phyloP scores from a whole-genome alignment of 2,329 filamentous ascomycete genomes.

The Colletotrichum theobromicola region DNA sequence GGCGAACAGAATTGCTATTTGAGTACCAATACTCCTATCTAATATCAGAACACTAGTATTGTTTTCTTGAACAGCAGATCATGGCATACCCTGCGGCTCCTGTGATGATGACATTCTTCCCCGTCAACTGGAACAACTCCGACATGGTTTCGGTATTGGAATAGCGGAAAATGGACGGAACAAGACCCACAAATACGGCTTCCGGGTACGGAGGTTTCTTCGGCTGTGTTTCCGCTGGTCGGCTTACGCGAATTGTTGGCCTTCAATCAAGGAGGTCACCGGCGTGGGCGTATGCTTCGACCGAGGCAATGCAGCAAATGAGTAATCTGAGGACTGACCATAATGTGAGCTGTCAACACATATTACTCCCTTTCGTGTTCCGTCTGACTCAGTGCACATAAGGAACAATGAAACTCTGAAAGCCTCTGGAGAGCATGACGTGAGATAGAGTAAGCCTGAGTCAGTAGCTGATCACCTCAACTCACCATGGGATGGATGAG shows the following conservation, averaged over 20 bases:
- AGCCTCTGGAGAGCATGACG: neutral
- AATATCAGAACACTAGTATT: neutral
- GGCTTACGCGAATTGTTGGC: neutral
- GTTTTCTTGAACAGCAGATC: neutral
- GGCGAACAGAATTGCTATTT: constrained; percentile 75
- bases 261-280: neutral
- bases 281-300: neutral
- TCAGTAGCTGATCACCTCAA: neutral
- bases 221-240: neutral
- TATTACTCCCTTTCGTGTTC: neutral
- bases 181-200: neutral
- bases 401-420: too few species aligned
- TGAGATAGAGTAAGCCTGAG: neutral
- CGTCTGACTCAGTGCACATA: neutral
- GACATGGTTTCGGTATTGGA: neutral
- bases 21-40: constrained; percentile 66
- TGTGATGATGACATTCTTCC: constrained; percentile 60
- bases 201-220: neutral
- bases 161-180: neutral
- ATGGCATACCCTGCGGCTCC: constrained; percentile 69
- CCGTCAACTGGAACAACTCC: constrained; percentile 11
- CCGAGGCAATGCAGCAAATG: neutral
- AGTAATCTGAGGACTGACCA: neutral
- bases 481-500: neutral
- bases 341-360: neutral